These are phyloP conservation scores for Cercospora beticola DNA, from an alignment of 2,329 filamentous ascomycete genomes.

Conservation along the genomic window DNA sequence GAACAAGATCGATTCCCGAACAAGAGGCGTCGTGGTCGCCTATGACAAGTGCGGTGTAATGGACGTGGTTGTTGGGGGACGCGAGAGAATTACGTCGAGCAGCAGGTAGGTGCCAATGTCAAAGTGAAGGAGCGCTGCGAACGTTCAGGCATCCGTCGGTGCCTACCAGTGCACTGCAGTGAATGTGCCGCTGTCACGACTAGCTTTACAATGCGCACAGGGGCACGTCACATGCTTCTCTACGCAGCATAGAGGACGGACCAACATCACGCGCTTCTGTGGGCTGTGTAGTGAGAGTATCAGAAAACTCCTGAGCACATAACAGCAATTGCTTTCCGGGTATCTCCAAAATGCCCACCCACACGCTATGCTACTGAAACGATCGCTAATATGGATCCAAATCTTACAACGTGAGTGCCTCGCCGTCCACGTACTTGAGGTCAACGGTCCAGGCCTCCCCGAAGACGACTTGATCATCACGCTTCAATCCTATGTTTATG, in stretches of 20 bases:
- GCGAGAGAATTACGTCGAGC: not conserved
- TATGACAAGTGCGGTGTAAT: not conserved
- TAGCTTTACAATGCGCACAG: not conserved
- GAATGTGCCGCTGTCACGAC: not conserved
- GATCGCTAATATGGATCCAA: not conserved
- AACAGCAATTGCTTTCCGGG: not conserved
- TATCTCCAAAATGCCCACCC: not conserved
- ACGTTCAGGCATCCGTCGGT: not conserved
- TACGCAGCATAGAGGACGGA: not conserved
- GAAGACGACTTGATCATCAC: conserved; percentile 84
- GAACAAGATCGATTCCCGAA: not conserved
- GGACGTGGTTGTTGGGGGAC: not conserved
- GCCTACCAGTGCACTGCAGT: not conserved
- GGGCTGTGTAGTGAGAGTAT: not conserved
- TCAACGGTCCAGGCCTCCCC: conserved; percentile 79
- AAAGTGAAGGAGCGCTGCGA: conserved; percentile 1
- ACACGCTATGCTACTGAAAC: conserved; percentile 9
- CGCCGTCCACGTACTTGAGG: conserved; percentile 28
- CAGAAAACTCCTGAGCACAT: not conserved
- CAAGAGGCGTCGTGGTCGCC: not conserved
- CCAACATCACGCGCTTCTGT: not conserved
- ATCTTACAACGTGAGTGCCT: not conserved
- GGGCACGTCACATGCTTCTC: not conserved
- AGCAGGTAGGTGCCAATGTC: not conserved
- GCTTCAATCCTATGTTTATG: conserved; percentile 78